Percentiles rank a stretch among this genome's conserved stretches.
phyloP scores from a whole-genome alignment of 208 protist species.

The Wallacemonas sp. region DNA sequence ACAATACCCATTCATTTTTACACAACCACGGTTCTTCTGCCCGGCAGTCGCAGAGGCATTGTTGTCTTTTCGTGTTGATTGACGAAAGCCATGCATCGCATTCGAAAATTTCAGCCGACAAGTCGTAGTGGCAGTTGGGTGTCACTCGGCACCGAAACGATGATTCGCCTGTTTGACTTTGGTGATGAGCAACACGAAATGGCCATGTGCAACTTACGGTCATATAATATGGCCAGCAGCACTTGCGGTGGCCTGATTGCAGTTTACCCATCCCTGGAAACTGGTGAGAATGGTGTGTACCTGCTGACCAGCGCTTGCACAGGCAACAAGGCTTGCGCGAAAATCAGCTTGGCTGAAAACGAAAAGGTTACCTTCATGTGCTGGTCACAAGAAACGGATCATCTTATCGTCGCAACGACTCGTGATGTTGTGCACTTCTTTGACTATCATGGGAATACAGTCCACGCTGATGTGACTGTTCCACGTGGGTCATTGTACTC shows the following conservation, averaged over 20 bases:
- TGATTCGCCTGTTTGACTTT: constrained; percentile 64
- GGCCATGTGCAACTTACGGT: constrained; percentile 14
- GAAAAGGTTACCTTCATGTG: constrained; percentile 62
- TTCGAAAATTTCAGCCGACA: constrained; percentile 37
- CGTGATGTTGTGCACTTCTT: constrained; percentile 45
- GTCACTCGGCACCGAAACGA: constrained; percentile 41
- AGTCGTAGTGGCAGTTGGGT: constrained; percentile 59
- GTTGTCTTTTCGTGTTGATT: too few relatives aligned
- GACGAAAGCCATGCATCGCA: constrained; percentile 28
- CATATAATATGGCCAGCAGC: constrained; percentile 42
- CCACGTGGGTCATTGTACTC: constrained; percentile 5
- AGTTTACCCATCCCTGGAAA: constrained; percentile 25
- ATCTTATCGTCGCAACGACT: constrained; percentile 61
- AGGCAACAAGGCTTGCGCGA: constrained; percentile 13
- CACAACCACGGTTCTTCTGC: too few relatives aligned
- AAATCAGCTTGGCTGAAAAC: constrained; percentile 30
- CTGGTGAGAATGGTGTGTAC: constrained; percentile 1
- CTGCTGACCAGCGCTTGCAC: constrained; percentile 8
- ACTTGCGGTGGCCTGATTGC: constrained; percentile 49
- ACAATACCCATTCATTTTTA: too few relatives aligned
- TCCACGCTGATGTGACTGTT: neutral
- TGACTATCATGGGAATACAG: constrained; percentile 31
- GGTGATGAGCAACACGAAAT: constrained; percentile 16
- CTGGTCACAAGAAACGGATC: constrained; percentile 60
- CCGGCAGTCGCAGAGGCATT: too few relatives aligned